Evolutionary conservation across 352 stramenopile genomes (phyloP), one percentile per base, ranked within the genome.

Genomic region (Pythium apleroticum): DNA sequence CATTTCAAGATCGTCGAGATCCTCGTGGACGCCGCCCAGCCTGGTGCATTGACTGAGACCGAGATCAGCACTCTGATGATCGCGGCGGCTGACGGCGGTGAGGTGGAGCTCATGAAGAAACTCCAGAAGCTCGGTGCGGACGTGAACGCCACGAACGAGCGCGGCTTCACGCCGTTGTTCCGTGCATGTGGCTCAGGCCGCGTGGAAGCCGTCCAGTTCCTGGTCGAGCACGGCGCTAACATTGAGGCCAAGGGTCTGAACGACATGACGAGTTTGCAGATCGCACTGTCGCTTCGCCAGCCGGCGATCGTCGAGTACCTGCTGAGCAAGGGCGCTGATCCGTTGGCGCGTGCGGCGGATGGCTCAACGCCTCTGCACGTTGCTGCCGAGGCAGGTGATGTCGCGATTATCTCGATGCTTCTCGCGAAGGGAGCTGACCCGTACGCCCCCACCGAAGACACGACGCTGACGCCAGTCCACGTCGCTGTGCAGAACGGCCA

Each of bases 191-290:
- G 67, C 41, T 73, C 67, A 7, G 87, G 87, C 17, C 85, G 92
- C n/a, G 22, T 77, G 0, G 73, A 66, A n/a, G 68, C 90, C 5
- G 84, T 88, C 30, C 62, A 77, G 30, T 90, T 82, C 30, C 50
- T 96, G 25, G 56, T 96, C 10, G 62, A 74, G 41, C 37, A 69
- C 22, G 28, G 62, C 57, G 65, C 82, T 19, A 24, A 77, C 24
- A 20, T 78, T 8, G 68, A 88, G 28, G 57, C 60, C 6, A 66
- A 48, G 65, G 91, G 74, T 11, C 67, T 66, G 65, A 87, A 77
- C 53, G 84, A 86, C n/a, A 88, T 87, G 39, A 93, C 81, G 17
- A 72, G 84, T 52, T 62, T 96, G 11, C 90, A 93, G 41, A 85
- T 88, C 6, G 85, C 87, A 7, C 75, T 86, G 57, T 83, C 91